Percentiles rank a stretch among this genome's conserved stretches.
phyloP scores from a whole-genome alignment of 148 eudicot species.

The Fallopia convolvulus region DNA sequence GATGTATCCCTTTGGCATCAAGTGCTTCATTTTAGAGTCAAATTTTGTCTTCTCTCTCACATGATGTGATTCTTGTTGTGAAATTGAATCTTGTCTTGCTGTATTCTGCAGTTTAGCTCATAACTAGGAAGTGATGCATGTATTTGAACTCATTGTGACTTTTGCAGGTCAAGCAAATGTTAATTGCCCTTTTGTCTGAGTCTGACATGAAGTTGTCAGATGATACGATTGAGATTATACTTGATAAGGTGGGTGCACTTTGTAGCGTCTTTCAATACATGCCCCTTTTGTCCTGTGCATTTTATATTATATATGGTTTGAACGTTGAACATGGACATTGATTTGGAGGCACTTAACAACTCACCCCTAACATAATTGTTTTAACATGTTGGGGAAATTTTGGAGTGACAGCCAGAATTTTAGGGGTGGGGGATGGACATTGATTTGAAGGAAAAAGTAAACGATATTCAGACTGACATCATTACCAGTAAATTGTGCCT shows the following conservation, averaged over 20 bases:
- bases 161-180: conserved; percentile 91
- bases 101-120: background rate
- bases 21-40: background rate
- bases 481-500: background rate
- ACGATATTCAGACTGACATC: background rate
- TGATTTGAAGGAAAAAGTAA: background rate
- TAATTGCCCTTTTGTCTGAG: conserved; percentile 82
- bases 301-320: background rate
- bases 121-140: background rate
- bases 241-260: conserved; percentile 69
- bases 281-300: background rate
- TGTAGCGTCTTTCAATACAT: background rate
- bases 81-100: background rate
- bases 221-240: conserved; percentile 74
- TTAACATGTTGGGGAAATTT: background rate
- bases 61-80: background rate
- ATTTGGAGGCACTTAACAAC: too few relatives aligned
- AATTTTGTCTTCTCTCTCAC: background rate
- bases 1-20: background rate
- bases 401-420: background rate
- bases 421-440: background rate
- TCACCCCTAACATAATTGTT: background rate
- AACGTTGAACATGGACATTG: too few relatives aligned
- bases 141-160: conserved; percentile 7
- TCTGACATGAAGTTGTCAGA: conserved; percentile 91